Conservation (phyloP, 225 moss, liverwort and hornwort genomes). For the Climacium dendroides region DNA sequence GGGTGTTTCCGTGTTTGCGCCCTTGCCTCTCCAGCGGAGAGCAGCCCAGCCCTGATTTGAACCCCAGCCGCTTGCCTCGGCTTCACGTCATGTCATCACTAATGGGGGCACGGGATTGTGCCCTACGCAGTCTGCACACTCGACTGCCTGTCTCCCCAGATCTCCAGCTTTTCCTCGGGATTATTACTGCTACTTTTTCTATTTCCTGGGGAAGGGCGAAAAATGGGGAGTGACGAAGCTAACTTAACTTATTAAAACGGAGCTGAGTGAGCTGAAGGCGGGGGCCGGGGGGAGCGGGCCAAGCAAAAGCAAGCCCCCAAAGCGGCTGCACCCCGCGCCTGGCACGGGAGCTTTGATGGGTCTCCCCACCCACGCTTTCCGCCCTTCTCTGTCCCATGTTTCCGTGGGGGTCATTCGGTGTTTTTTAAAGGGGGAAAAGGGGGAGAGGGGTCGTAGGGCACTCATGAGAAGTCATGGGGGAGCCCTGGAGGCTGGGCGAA, state of each 20-base stretch:
- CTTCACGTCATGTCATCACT: constrained; percentile 12
- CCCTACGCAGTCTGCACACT: not conserved
- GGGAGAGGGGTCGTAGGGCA: not conserved
- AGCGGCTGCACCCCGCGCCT: not conserved
- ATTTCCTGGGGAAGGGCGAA: not conserved
- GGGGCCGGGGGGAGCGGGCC: not conserved
- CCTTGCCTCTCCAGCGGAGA: not conserved
- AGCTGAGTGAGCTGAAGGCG: no score
- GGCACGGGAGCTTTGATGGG: not conserved
- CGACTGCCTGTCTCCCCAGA: not conserved
- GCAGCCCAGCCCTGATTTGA: not conserved
- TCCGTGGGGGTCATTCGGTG: not conserved
- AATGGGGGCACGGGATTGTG: constrained; percentile 11
- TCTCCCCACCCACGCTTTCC: not conserved
- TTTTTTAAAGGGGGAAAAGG: not conserved
- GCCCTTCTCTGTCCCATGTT: not conserved
- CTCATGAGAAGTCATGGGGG: constrained; percentile 6
- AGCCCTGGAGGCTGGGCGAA: not conserved
- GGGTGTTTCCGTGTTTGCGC: no score
- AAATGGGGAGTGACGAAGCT: no score
- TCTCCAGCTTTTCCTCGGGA: not conserved
- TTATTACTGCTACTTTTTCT: not conserved
- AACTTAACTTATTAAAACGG: no score
- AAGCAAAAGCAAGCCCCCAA: not conserved
- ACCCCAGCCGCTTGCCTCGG: not conserved